A percentile compares a stretch with the other conserved stretches of the same genome.
Conservation (phyloP, 495 filamentous ascomycete genomes). For the Penicillium steckii region DNA sequence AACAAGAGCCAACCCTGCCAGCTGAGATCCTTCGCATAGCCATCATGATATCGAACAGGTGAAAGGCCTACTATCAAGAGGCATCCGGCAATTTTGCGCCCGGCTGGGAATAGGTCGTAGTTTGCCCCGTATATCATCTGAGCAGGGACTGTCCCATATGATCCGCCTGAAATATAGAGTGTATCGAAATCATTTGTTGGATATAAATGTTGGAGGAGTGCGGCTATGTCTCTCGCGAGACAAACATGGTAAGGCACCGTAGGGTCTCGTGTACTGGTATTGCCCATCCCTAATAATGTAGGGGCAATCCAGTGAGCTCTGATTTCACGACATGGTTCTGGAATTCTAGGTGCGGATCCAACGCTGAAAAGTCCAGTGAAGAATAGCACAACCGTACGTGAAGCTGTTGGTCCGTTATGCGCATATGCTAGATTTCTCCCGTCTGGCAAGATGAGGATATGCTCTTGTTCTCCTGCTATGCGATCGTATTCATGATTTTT, state of each 20-base stretch:
- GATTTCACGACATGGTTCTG: conserved; percentile 1
- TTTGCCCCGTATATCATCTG: conserved; percentile 8
- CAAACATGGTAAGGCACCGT: conserved; percentile 3
- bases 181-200: conserved; percentile 4
- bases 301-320: conserved; percentile 3
- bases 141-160: conserved; percentile 3
- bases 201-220: neutral
- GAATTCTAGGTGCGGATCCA: neutral
- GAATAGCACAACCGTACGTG: neutral
- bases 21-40: neutral
- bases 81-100: conserved; percentile 4
- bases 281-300: conserved; percentile 1
- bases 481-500: neutral
- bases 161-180: conserved; percentile 4
- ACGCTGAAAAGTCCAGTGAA: conserved; percentile 3
- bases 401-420: neutral
- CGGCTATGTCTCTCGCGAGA: conserved; percentile 1
- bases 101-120: conserved; percentile 6
- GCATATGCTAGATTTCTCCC: neutral
- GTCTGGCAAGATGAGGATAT: neutral
- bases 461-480: neutral
- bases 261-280: conserved; percentile 2
- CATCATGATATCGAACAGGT: neutral
- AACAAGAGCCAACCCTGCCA: conserved; percentile 8
- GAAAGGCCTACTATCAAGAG: conserved; percentile 2